Conservation (phyloP, 768 basidiomycete species). For the Leccinum disarticulatum region DNA sequence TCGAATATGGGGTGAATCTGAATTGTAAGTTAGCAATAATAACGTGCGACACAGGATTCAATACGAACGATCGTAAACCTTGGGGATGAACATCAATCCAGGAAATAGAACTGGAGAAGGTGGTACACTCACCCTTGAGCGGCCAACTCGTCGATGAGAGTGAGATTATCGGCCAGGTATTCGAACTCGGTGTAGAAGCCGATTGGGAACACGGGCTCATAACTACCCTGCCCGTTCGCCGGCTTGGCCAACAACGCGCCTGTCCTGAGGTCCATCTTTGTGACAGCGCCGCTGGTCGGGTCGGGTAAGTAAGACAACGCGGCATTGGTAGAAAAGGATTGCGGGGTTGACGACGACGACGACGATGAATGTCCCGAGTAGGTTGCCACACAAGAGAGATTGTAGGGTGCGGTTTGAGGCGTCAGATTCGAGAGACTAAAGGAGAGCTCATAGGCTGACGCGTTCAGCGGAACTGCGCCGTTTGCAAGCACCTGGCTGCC, state of each 20-base stretch:
- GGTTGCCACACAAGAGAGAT: constrained; percentile 29
- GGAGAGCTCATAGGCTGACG: constrained; percentile 46
- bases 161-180: constrained; percentile 17
- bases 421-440: constrained; percentile 47
- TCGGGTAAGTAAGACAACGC: constrained; percentile 49
- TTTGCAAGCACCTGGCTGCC: constrained; percentile 43
- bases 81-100: not conserved
- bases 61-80: constrained; percentile 32
- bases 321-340: constrained; percentile 44
- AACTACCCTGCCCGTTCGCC: constrained; percentile 46
- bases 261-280: constrained; percentile 61
- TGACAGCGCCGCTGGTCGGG: constrained; percentile 47
- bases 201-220: constrained; percentile 49
- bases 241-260: constrained; percentile 53
- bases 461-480: constrained; percentile 52
- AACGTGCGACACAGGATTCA: not conserved
- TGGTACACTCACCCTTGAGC: constrained; percentile 24
- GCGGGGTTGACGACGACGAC: constrained; percentile 30
- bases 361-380: constrained; percentile 27
- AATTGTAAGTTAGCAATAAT: constrained; percentile 7
- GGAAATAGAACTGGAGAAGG: not conserved
- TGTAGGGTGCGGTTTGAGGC: constrained; percentile 37
- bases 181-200: constrained; percentile 47
- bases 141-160: constrained; percentile 33
- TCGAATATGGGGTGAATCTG: constrained; percentile 71